Evolutionary conservation across 2,329 filamentous ascomycete species (phyloP).

Genomic region (Juglanconis juglandina): DNA sequence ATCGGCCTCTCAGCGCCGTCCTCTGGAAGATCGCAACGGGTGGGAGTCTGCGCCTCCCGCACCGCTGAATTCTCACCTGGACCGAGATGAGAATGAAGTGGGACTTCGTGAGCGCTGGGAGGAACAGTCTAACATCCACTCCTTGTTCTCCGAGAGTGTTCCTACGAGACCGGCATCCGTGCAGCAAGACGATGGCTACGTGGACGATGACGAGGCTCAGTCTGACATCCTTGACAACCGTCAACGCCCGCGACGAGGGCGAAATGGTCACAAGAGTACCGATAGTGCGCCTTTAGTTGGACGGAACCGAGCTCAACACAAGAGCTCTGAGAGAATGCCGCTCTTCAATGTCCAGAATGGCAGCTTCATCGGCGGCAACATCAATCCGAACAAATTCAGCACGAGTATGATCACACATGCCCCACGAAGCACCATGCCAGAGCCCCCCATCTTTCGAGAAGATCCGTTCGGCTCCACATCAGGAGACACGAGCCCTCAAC

Average conservation of each 20-base stretch:
- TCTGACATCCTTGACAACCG: conserved; percentile 17
- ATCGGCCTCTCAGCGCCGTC: not conserved
- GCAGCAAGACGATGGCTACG: not conserved
- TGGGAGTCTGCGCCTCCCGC: conserved; percentile 8
- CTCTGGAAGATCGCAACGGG: not conserved
- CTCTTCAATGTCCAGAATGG: conserved; percentile 14
- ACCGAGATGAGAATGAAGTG: conserved; percentile 1
- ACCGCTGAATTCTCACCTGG: not conserved
- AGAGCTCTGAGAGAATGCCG: not conserved
- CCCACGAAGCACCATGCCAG: conserved; percentile 3
- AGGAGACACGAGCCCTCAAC: conserved; percentile 10
- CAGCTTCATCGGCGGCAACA: not conserved
- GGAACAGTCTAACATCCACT: conserved; percentile 17
- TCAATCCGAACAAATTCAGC: conserved; percentile 1
- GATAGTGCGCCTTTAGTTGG: not conserved
- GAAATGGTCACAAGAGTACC: conserved; percentile 1
- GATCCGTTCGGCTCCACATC: conserved; percentile 16
- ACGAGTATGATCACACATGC: conserved; percentile 18
- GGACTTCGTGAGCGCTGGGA: conserved; percentile 16
- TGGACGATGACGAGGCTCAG: conserved; percentile 3
- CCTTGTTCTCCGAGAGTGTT: conserved; percentile 16
- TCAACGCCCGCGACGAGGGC: conserved; percentile 12
- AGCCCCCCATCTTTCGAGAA: conserved; percentile 3
- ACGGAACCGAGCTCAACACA: not conserved
- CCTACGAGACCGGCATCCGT: conserved; percentile 5